Evolutionary conservation across 2,329 filamentous ascomycete species (phyloP).

Genomic region (Amauroascus niger): DNA sequence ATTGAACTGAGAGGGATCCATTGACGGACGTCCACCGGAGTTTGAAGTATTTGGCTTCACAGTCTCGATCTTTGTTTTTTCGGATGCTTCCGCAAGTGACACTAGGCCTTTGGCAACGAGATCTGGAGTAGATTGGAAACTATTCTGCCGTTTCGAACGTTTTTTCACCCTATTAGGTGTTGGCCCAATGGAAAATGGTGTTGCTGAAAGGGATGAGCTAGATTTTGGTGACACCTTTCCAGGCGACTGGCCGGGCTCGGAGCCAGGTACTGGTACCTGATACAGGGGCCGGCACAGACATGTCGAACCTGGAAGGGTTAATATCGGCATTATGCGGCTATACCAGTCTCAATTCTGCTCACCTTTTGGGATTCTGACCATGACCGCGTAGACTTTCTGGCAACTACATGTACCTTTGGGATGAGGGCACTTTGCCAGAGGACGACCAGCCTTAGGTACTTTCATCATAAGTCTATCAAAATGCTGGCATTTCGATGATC

Average conservation of each 20-base stretch:
- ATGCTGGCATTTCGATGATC: constrained; percentile 43
- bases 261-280: constrained; percentile 26
- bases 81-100: neutral
- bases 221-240: neutral
- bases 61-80: neutral
- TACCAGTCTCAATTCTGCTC: constrained; percentile 12
- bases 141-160: constrained; percentile 26
- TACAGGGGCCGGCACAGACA: constrained; percentile 37
- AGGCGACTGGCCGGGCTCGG: constrained; percentile 18
- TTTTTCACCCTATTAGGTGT: constrained; percentile 31
- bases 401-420: constrained; percentile 36
- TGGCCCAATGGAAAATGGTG: constrained; percentile 19
- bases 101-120: constrained; percentile 24
- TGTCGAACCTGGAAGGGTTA: constrained; percentile 28
- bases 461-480: constrained; percentile 43
- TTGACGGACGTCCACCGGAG: neutral
- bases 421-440: constrained; percentile 41
- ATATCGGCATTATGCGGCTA: neutral
- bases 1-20: neutral
- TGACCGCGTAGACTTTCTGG: constrained; percentile 35
- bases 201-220: neutral
- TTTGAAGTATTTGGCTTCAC: neutral
- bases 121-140: constrained; percentile 27
- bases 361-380: constrained; percentile 40
- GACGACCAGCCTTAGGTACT: constrained; percentile 41